Evolutionary conservation across 2,329 filamentous ascomycete species (phyloP).

Genomic region (Fusarium setosum): DNA sequence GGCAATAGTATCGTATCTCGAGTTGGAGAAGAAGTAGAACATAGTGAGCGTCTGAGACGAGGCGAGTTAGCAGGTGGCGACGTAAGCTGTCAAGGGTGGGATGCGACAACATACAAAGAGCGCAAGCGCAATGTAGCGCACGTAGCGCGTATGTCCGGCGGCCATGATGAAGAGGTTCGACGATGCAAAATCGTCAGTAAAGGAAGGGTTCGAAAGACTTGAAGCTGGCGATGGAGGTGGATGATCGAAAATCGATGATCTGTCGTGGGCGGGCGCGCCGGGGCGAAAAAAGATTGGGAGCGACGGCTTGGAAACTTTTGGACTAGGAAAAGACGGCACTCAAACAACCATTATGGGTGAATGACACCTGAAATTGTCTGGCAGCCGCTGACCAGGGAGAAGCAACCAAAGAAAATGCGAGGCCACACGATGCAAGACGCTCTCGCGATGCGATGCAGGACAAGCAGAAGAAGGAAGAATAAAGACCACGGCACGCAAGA

Average conservation of each 20-base stretch:
- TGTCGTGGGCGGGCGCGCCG: constrained; percentile 13
- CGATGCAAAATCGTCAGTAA: constrained; percentile 23
- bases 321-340: constrained; percentile 17
- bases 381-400: constrained; percentile 1
- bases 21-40: constrained; percentile 83
- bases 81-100: constrained; percentile 7
- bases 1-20: constrained; percentile 57
- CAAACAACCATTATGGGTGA: not conserved
- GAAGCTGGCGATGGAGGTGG: constrained; percentile 30
- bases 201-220: constrained; percentile 18
- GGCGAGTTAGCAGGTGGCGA: constrained; percentile 23
- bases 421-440: not conserved
- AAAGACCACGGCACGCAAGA: not conserved
- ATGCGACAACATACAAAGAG: constrained; percentile 74
- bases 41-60: constrained; percentile 52
- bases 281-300: constrained; percentile 32
- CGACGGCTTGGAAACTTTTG: constrained; percentile 18
- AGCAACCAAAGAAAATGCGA: not conserved
- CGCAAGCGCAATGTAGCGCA: constrained; percentile 83
- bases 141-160: constrained; percentile 78
- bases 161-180: constrained; percentile 60
- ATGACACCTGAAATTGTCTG: not conserved
- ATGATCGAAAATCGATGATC: constrained; percentile 31
- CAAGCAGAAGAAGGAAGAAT: not conserved
- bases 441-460: not conserved